phyloP scores from a whole-genome alignment of 1,284 basidiomycete genomes.

The Inonotus obliquus region DNA sequence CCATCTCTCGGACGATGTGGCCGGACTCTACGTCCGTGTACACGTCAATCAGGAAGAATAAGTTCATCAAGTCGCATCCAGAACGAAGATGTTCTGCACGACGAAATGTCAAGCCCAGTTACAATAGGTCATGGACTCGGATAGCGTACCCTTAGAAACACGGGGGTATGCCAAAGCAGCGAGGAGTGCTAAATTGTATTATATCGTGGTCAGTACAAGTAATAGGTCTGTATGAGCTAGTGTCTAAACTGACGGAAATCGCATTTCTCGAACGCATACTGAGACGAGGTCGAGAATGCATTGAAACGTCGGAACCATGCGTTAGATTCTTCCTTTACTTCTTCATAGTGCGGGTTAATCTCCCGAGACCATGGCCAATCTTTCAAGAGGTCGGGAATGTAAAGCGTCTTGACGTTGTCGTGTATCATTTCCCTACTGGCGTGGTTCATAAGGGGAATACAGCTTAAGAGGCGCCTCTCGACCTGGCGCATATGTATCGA shows the following conservation, averaged over 20 bases:
- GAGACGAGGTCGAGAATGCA: conserved; percentile 9
- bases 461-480: too few species aligned
- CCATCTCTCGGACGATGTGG: conserved; percentile 24
- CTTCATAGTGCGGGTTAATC: conserved; percentile 8
- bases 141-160: not conserved
- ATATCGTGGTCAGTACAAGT: not conserved
- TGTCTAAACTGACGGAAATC: conserved; percentile 17
- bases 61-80: conserved; percentile 37
- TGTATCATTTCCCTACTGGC: too few species aligned
- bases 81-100: conserved; percentile 24
- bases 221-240: not conserved
- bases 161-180: conserved; percentile 25
- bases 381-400: not conserved
- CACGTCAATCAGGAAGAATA: conserved; percentile 41
- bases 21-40: conserved; percentile 32
- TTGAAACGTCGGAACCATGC: conserved; percentile 5
- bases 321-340: not conserved
- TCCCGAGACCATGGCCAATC: not conserved
- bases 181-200: not conserved
- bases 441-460: too few species aligned
- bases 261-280: conserved; percentile 18
- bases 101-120: not conserved
- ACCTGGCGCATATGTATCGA: too few species aligned
- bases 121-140: too few species aligned
- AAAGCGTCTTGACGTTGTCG: not conserved